phyloP scores from a whole-genome alignment of 441 rosid species.

The Syzygium syzygioides region DNA sequence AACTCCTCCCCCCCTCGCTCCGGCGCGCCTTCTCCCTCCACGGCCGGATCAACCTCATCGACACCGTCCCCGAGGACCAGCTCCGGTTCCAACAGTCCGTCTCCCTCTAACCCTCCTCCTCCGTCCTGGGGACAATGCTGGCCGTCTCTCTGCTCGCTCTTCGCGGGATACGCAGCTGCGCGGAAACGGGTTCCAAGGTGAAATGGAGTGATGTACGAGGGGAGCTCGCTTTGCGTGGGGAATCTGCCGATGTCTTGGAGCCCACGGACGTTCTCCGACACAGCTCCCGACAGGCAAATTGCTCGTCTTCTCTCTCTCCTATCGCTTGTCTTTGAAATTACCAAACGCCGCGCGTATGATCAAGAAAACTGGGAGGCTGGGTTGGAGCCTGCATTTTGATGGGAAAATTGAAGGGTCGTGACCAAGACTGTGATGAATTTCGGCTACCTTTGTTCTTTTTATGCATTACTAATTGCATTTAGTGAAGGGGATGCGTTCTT shows the following conservation, averaged over 20 bases:
- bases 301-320: background rate
- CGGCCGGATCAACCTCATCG: constrained; percentile 90
- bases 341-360: background rate
- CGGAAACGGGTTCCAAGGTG: constrained; percentile 70
- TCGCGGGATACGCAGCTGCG: constrained; percentile 27
- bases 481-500: background rate
- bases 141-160: background rate
- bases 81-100: constrained; percentile 74
- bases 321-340: background rate
- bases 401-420: background rate
- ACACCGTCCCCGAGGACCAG: constrained; percentile 80
- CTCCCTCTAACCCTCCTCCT: background rate
- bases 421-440: background rate
- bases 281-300: constrained; percentile 62
- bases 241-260: constrained; percentile 82
- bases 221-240: constrained; percentile 85
- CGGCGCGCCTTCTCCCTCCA: constrained; percentile 88
- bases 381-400: background rate
- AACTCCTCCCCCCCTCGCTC: constrained; percentile 55
- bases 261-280: constrained; percentile 53
- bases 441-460: background rate
- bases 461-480: background rate
- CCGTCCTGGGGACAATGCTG: background rate
- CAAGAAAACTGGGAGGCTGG: background rate
- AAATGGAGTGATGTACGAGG: constrained; percentile 72